These are phyloP conservation scores for Singerocomus rubriflavus DNA, from an alignment of 1,284 basidiomycete genomes.

Conservation along the genomic window DNA sequence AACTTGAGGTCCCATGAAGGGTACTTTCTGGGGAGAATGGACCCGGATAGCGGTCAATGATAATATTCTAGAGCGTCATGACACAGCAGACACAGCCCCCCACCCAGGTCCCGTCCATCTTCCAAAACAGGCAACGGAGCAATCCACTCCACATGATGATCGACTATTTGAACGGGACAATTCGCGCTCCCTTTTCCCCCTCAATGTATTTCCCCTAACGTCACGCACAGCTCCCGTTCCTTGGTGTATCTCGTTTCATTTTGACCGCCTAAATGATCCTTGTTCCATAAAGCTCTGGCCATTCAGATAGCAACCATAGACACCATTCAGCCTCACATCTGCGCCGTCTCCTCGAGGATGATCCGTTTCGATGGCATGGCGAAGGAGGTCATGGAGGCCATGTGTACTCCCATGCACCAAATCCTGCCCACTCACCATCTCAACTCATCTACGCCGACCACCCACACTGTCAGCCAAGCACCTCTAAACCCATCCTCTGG, in stretches of 20 bases:
- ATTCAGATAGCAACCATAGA: constrained; percentile 1
- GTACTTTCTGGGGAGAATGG: constrained; percentile 2
- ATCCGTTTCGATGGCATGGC: constrained; percentile 69
- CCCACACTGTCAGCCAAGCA: constrained; percentile 22
- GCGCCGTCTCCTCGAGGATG: constrained; percentile 40
- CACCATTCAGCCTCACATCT: neutral
- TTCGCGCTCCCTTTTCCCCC: neutral
- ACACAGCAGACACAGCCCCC: constrained; percentile 19
- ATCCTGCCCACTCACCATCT: constrained; percentile 47
- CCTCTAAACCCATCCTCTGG: constrained; percentile 30
- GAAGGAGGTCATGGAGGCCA: constrained; percentile 70
- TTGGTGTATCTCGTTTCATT: neutral
- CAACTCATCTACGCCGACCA: constrained; percentile 18
- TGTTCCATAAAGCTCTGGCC: constrained; percentile 5
- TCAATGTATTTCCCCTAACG: constrained; percentile 17
- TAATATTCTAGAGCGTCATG: constrained; percentile 12
- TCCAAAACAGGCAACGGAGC: constrained; percentile 27
- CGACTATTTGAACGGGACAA: constrained; percentile 29
- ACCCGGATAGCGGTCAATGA: constrained; percentile 1
- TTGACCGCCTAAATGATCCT: constrained; percentile 1
- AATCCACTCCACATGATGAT: constrained; percentile 22
- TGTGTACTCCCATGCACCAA: constrained; percentile 78
- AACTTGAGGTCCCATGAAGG: neutral
- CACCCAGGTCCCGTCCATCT: constrained; percentile 8
- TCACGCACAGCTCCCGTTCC: constrained; percentile 4